A percentile compares a stretch with the other conserved stretches of the same genome.
phyloP scores from a whole-genome alignment of 257 asterid species.

The Cinchona pubescens region DNA sequence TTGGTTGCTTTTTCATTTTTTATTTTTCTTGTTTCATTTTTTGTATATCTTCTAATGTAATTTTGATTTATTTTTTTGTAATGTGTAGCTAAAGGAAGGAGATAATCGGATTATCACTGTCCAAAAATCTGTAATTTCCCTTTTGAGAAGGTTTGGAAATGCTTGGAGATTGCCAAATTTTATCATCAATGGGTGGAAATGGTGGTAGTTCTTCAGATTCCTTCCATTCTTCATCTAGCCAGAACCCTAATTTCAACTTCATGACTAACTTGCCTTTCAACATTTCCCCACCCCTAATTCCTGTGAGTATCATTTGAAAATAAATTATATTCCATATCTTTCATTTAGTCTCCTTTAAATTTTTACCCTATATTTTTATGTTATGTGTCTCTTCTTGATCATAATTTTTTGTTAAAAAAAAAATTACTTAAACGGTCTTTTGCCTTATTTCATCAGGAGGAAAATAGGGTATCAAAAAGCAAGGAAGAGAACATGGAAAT shows the following conservation, averaged over 20 bases:
- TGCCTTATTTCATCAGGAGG: slow-evolving; percentile 51
- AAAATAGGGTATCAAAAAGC: slow-evolving; percentile 50
- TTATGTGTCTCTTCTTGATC: background rate
- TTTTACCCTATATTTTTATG: background rate
- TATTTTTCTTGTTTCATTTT: background rate
- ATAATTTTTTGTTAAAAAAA: background rate
- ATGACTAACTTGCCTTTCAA: slow-evolving; percentile 75
- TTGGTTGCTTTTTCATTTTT: background rate
- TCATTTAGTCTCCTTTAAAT: background rate
- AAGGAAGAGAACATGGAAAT: slow-evolving; percentile 73
- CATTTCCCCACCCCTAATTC: slow-evolving; percentile 68
- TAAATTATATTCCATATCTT: too few species aligned
- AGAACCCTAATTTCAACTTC: slow-evolving; percentile 74
- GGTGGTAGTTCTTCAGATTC: slow-evolving; percentile 37
- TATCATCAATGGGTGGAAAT: slow-evolving; percentile 66
- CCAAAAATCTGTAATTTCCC: background rate
- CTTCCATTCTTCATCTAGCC: slow-evolving; percentile 42
- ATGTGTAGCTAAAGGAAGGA: slow-evolving; percentile 10
- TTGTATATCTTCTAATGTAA: background rate
- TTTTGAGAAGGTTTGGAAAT: slow-evolving; percentile 22
- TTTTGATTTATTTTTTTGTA: background rate
- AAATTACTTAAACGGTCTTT: too few species aligned
- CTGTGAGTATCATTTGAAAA: slow-evolving; percentile 40
- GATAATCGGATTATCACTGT: background rate
- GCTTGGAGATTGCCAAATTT: slow-evolving; percentile 91